Base-by-base conservation (phyloP, 2,329 filamentous ascomycete species). In the Fusarium drepaniforme region DNA sequence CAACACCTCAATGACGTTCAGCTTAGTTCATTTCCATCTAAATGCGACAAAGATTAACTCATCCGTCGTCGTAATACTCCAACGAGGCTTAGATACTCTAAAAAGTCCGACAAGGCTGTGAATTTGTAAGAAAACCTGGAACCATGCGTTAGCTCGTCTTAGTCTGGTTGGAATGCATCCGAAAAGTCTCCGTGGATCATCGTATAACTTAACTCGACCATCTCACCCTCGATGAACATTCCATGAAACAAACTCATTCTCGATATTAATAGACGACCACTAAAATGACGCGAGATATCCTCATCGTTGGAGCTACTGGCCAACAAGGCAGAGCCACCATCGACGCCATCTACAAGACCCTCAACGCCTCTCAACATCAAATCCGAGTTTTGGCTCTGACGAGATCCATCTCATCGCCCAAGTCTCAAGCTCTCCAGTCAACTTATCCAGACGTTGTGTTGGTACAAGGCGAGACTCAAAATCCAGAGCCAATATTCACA, bases 311-410 rank as follows among this genome's bases (percentile, higher is more conserved):
- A 0, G 69, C 72, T 1, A 75, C 72, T 2, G 74, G 74, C 37
- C 72, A 76, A n/a, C 74, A 76, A 35, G 69, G 72, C 40, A 75
- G 49, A 16, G 72, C 74, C 7, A 71, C 69, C 3, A 67, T 75
- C 6, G 28, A 68, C n/a, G 72, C 66, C 5, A 1, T 75, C 0
- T 75, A 38, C n/a, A 66, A 61, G 18, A 58, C 33, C 5, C n/a
- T 64, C 33, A 12, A 25, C 7, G 15, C 49, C 13, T 64, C 51
- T 15, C 64, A 51, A 58, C 42, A 57, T 3, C 66, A 38, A 13
- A 46, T 5, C 5, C 58, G 25, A 0, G 53, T 75, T 4, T 6
- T 68, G 25, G 72, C 73, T 0, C 53, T 75, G 8, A 75, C 73
- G 1, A 46, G 73, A 9, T 73, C 73, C 0, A 51, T 35, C 1